These are phyloP conservation scores for Coemansia sp. DNA, from an alignment of 192 early-diverging fungal genomes.

Conservation along the genomic window DNA sequence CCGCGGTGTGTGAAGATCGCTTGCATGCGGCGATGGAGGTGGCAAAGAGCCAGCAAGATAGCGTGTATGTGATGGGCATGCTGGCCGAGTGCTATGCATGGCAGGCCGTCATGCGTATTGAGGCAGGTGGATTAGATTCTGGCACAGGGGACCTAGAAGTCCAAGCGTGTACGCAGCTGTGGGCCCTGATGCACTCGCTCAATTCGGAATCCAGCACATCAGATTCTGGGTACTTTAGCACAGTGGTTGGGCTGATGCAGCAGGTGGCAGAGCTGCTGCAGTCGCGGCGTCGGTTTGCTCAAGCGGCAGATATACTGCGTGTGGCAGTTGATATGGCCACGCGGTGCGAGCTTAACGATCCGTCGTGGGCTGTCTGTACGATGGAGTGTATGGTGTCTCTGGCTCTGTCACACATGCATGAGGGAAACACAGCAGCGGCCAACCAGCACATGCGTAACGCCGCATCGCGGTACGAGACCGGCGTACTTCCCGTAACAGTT, in stretches of 20 bases:
- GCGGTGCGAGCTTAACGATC: slow-evolving; percentile 18
- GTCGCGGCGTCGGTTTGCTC: slow-evolving; percentile 33
- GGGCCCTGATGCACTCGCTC: slow-evolving; percentile 12
- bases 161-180: slow-evolving; percentile 6
- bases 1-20: neutral
- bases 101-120: slow-evolving; percentile 25
- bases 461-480: slow-evolving; percentile 23
- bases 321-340: slow-evolving; percentile 5
- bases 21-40: slow-evolving; percentile 29
- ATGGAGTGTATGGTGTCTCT: slow-evolving; percentile 35
- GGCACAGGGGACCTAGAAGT: neutral
- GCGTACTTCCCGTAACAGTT: slow-evolving; percentile 30
- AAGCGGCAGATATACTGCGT: slow-evolving; percentile 4
- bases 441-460: slow-evolving; percentile 18
- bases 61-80: slow-evolving; percentile 14
- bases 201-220: neutral
- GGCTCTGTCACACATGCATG: slow-evolving; percentile 12
- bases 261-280: slow-evolving; percentile 24
- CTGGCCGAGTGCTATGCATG: slow-evolving; percentile 40
- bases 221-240: slow-evolving; percentile 27
- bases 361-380: slow-evolving; percentile 16
- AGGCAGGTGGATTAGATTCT: slow-evolving; percentile 1
- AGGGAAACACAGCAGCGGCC: slow-evolving; percentile 16
- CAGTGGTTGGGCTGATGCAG: slow-evolving; percentile 16
- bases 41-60: neutral